Evolutionary conservation across 108 stramenopile genomes (phyloP).

Genomic region (Schizochytrium sp.): DNA sequence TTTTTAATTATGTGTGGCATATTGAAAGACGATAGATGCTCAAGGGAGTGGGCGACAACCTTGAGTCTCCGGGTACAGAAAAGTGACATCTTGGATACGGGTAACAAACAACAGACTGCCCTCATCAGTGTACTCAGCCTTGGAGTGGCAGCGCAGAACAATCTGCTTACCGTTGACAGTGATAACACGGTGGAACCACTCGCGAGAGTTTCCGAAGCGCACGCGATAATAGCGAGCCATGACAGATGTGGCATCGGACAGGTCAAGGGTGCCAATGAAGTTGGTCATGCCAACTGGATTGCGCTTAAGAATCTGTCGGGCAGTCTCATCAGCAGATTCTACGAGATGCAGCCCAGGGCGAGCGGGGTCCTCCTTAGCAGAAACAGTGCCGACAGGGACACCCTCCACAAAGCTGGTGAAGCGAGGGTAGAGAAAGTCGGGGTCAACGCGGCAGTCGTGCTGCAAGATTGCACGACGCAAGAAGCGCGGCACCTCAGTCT

Average conservation of each 20-base stretch:
- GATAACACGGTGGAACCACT: constrained; percentile 52
- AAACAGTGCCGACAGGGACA: not conserved
- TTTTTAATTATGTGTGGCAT: not conserved
- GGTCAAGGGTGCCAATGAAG: constrained; percentile 42
- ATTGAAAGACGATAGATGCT: not conserved
- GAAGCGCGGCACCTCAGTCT: constrained; percentile 15
- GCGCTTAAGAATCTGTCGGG: not conserved
- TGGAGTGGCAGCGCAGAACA: constrained; percentile 47
- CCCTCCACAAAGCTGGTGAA: constrained; percentile 51
- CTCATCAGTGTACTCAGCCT: not conserved
- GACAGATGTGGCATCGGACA: constrained; percentile 22
- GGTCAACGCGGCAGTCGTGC: constrained; percentile 43
- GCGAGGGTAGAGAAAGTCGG: constrained; percentile 34
- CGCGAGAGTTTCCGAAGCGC: not conserved
- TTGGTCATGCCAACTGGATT: constrained; percentile 52
- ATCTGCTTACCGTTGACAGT: constrained; percentile 42
- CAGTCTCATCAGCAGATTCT: not conserved
- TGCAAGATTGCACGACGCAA: constrained; percentile 28
- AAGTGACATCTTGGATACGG: constrained; percentile 26
- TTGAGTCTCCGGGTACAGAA: constrained; percentile 53
- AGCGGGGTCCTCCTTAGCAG: constrained; percentile 1
- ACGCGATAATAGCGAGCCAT: constrained; percentile 52
- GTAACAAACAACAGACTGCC: not conserved
- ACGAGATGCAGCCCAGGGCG: constrained; percentile 29
- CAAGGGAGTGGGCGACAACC: constrained; percentile 9